These are phyloP conservation scores for Alternaria metachromatica DNA, from an alignment of 2,329 filamentous ascomycete genomes.

Conservation along the genomic window DNA sequence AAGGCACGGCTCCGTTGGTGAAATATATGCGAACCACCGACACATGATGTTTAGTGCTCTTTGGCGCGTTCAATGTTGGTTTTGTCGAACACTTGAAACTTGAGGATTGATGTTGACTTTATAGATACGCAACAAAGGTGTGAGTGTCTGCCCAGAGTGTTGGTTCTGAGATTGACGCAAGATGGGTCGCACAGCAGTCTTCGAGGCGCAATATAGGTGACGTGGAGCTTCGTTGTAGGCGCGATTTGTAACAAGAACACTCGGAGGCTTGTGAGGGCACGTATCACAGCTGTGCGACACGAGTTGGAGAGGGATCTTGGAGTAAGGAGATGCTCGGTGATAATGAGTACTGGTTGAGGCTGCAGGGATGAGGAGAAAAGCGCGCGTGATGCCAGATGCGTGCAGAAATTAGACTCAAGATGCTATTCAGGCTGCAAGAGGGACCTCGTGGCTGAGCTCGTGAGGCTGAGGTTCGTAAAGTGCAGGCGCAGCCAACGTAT, in stretches of 20 bases:
- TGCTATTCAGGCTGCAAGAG: background rate
- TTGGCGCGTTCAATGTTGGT: background rate
- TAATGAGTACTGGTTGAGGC: background rate
- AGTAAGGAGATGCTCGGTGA: background rate
- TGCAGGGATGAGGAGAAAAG: background rate
- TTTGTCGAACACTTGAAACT: background rate
- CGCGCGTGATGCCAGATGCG: background rate
- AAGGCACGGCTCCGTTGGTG: constrained; percentile 59
- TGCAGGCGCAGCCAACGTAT: background rate
- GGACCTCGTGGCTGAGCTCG: background rate
- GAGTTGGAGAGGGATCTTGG: background rate
- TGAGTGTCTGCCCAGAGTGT: background rate
- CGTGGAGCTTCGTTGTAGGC: constrained; percentile 8
- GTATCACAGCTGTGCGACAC: background rate
- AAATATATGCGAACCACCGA: constrained; percentile 65
- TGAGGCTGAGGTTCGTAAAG: background rate
- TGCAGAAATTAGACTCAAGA: background rate
- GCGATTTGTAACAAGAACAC: background rate
- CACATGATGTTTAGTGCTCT: constrained; percentile 43
- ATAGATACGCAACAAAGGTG: background rate
- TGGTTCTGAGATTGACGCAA: background rate
- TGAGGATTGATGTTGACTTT: background rate
- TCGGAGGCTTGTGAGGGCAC: background rate
- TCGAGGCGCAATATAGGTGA: background rate
- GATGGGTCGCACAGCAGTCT: background rate